phyloP scores from a whole-genome alignment of 2,329 filamentous ascomycete genomes.

The Chlorencoelia australis region DNA sequence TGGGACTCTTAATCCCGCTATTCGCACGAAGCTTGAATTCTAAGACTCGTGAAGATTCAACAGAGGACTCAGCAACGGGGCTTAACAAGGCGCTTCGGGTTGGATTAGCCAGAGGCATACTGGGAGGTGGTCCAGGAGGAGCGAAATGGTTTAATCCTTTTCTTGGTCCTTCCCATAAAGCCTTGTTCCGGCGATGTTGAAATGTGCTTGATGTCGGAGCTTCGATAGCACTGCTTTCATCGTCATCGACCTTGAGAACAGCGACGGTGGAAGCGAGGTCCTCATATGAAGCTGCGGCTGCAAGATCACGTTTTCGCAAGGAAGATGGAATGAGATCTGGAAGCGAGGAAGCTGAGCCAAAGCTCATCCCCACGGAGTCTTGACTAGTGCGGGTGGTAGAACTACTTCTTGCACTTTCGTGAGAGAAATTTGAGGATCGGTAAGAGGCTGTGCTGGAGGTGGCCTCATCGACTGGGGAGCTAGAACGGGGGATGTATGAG shows the following conservation, averaged over 20 bases:
- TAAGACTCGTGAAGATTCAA: conserved; percentile 1
- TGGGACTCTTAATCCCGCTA: background rate
- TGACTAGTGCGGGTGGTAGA: conserved; percentile 20
- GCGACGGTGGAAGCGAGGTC: conserved; percentile 10
- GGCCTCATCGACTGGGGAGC: conserved; percentile 24
- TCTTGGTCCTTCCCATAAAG: conserved; percentile 12
- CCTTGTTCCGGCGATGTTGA: conserved; percentile 14
- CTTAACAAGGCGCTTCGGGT: conserved; percentile 14
- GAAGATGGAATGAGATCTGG: conserved; percentile 25
- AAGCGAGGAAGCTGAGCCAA: conserved; percentile 23
- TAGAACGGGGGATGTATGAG: conserved; percentile 13
- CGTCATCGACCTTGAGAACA: conserved; percentile 3
- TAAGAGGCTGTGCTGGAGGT: conserved; percentile 24
- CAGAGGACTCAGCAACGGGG: conserved; percentile 20
- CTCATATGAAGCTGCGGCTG: background rate
- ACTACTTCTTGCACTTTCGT: conserved; percentile 19
- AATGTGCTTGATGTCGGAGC: conserved; percentile 5
- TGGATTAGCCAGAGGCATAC: conserved; percentile 1
- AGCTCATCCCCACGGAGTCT: conserved; percentile 23
- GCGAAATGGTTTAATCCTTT: conserved; percentile 10
- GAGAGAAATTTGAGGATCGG: conserved; percentile 22
- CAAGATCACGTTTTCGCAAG: conserved; percentile 11
- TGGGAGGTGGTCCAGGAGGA: conserved; percentile 1
- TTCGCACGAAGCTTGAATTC: background rate
- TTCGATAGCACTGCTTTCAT: conserved; percentile 10